Evolutionary conservation across 768 basidiomycete species (phyloP).

Genomic region (Lactarius sanguifluus): DNA sequence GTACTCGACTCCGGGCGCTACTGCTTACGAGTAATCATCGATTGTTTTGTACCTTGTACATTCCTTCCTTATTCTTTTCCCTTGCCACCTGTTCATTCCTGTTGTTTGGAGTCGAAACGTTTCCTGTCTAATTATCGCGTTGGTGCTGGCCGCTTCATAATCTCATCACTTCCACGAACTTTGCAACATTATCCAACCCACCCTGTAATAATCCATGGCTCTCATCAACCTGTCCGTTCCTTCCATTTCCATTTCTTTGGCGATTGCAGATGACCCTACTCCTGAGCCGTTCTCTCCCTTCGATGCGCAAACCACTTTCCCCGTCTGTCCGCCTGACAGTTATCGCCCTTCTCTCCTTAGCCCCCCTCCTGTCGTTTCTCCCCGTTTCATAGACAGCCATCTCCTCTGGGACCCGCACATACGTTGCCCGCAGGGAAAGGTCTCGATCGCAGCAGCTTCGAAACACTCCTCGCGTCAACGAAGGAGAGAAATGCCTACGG

Average conservation of each 20-base stretch:
- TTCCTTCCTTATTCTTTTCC: constrained; percentile 32
- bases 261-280: constrained; percentile 53
- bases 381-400: constrained; percentile 44
- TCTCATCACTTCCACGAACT: constrained; percentile 18
- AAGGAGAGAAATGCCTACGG: constrained; percentile 52
- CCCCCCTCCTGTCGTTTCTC: constrained; percentile 50
- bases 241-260: constrained; percentile 67
- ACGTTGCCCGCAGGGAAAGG: constrained; percentile 46
- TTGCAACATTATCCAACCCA: constrained; percentile 28
- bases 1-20: background rate
- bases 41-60: constrained; percentile 19
- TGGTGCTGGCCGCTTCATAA: constrained; percentile 40
- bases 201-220: constrained; percentile 32
- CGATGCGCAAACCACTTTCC: constrained; percentile 35
- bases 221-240: constrained; percentile 50
- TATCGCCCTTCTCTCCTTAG: constrained; percentile 61
- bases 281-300: constrained; percentile 67
- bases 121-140: constrained; percentile 30
- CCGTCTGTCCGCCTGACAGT: constrained; percentile 42
- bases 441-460: constrained; percentile 61
- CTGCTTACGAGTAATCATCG: constrained; percentile 5
- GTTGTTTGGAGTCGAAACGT: constrained; percentile 30
- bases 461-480: constrained; percentile 59
- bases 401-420: constrained; percentile 50
- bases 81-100: constrained; percentile 38